Base-by-base conservation (phyloP, 2,329 filamentous ascomycete genomes). In the Albophoma yamanashiensis region DNA sequence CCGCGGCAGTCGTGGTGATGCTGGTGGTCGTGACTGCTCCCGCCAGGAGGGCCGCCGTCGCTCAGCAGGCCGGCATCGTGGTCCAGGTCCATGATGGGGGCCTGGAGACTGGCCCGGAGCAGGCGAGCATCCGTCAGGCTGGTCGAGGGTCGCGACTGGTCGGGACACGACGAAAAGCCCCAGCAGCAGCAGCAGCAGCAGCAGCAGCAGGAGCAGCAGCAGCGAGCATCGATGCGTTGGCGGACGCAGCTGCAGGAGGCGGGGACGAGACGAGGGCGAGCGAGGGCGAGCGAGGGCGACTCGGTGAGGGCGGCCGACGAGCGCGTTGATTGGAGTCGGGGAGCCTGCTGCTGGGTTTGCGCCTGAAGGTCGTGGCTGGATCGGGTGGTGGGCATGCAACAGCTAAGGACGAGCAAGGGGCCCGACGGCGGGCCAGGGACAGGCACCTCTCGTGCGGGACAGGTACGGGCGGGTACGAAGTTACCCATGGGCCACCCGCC, bases 181-280 rank as follows among this genome's bases (percentile, higher is more conserved):
- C 77, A 75, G 75, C 74, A 76, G 70, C 70, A 68, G 70, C 70
- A n/a, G n/a, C n/a, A n/a, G n/a, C n/a, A n/a, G n/a, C n/a, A n/a
- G n/a, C n/a, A n/a, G n/a, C n/a, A n/a, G n/a, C n/a, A n/a, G n/a
- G n/a, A n/a, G 74, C 77, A 75, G 75, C 74, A 76, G 70, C 70
- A 68, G 70, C 70, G 70, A 71, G 73, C 75, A 78, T 78, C 71
- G 76, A 78, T 77, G 75, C 73, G 77, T 74, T 78, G 76, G 75
- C 58, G 55, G 60, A 40, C 20, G 56, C 45, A 50, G 57, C 40
- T 55, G 57, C 25, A 42, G 20, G 40, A 38, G 34, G 40, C 27
- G 52, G 52, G 45, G 34, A 52, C 25, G 47, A 50, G 57, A 40
- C 50, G 55, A 38, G 36, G 39, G 50, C 56, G 58, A 58, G 40